Evolutionary conservation across 768 basidiomycete genomes (phyloP).

Genomic region (Pulveroboletus frians): DNA sequence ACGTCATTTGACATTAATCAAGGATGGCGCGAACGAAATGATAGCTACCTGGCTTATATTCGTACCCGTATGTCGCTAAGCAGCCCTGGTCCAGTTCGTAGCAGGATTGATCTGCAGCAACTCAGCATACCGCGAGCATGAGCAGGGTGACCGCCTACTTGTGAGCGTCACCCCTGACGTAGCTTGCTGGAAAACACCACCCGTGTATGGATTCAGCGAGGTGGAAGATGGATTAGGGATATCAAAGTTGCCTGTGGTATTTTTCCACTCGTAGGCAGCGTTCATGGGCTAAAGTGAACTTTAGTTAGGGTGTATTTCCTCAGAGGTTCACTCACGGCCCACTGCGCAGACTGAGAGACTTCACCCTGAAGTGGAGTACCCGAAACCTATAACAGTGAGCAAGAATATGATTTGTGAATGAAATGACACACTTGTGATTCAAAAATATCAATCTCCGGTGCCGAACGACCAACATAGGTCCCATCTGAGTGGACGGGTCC

Average conservation of each 20-base stretch:
- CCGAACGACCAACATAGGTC: conserved; percentile 71
- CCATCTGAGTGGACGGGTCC: conserved; percentile 78
- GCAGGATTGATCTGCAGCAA: conserved; percentile 54
- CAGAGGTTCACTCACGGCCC: conserved; percentile 50
- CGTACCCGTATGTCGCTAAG: conserved; percentile 72
- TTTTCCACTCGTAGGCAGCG: conserved; percentile 62
- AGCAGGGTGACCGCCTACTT: conserved; percentile 32
- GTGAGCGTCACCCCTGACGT: conserved; percentile 66
- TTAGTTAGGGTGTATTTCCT: not conserved
- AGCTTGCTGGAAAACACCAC: conserved; percentile 80
- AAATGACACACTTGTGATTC: conserved; percentile 61
- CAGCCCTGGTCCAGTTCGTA: conserved; percentile 51
- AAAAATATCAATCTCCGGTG: conserved; percentile 89
- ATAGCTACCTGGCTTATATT: conserved; percentile 62
- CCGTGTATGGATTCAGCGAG: conserved; percentile 59
- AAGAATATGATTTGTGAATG: not conserved
- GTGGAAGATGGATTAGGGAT: conserved; percentile 53
- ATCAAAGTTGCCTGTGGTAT: conserved; percentile 51
- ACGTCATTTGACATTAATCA: not conserved
- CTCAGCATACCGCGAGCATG: not conserved
- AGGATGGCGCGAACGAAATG: not conserved
- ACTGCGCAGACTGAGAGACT: conserved; percentile 84
- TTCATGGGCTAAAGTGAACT: conserved; percentile 63
- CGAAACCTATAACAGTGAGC: conserved; percentile 30
- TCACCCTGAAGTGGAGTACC: conserved; percentile 39